Percentiles rank a stretch among this genome's conserved stretches.
phyloP scores from a whole-genome alignment of 2,329 filamentous ascomycete genomes.

The Stenocarpella maydis region DNA sequence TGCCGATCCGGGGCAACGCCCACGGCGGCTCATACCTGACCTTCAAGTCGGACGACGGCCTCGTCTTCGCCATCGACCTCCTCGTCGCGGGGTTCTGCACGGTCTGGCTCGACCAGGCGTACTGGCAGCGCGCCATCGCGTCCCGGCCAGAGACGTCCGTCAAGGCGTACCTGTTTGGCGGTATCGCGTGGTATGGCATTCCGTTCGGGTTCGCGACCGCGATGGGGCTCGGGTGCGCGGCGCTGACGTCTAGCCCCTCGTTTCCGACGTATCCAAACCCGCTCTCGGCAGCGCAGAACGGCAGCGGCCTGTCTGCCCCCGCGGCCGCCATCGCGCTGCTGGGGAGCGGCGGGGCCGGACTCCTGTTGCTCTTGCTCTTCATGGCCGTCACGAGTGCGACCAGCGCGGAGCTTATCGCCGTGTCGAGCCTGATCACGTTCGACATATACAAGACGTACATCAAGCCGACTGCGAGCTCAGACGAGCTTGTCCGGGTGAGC shows the following conservation, averaged over 20 bases:
- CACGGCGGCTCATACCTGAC: slow-evolving; percentile 49
- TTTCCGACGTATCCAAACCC: slow-evolving; percentile 46
- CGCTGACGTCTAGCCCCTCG: slow-evolving; percentile 39
- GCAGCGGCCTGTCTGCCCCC: slow-evolving; percentile 44
- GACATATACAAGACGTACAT: slow-evolving; percentile 51
- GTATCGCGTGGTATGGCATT: slow-evolving; percentile 50
- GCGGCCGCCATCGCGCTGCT: slow-evolving; percentile 47
- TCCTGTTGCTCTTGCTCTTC: slow-evolving; percentile 52
- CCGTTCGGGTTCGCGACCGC: slow-evolving; percentile 48
- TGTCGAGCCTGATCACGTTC: slow-evolving; percentile 49
- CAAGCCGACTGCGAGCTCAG: slow-evolving; percentile 43
- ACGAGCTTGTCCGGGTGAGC: slow-evolving; percentile 44
- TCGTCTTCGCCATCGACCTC: slow-evolving; percentile 49
- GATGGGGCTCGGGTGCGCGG: slow-evolving; percentile 47
- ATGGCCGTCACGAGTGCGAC: slow-evolving; percentile 56
- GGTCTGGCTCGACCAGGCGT: slow-evolving; percentile 52
- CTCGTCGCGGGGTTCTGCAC: slow-evolving; percentile 48
- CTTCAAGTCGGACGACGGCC: slow-evolving; percentile 46
- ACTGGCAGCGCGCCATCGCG: slow-evolving; percentile 55
- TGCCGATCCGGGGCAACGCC: slow-evolving; percentile 45
- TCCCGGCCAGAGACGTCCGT: slow-evolving; percentile 50
- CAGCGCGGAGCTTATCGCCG: slow-evolving; percentile 53
- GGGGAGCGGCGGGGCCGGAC: slow-evolving; percentile 45
- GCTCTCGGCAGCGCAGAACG: slow-evolving; percentile 42
- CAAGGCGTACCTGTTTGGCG: slow-evolving; percentile 52